A percentile compares a stretch with the other conserved stretches of the same genome.
These are phyloP conservation scores for Mortierella sp. DNA, from an alignment of 371 early-diverging fungal species.

Conservation along the genomic window DNA sequence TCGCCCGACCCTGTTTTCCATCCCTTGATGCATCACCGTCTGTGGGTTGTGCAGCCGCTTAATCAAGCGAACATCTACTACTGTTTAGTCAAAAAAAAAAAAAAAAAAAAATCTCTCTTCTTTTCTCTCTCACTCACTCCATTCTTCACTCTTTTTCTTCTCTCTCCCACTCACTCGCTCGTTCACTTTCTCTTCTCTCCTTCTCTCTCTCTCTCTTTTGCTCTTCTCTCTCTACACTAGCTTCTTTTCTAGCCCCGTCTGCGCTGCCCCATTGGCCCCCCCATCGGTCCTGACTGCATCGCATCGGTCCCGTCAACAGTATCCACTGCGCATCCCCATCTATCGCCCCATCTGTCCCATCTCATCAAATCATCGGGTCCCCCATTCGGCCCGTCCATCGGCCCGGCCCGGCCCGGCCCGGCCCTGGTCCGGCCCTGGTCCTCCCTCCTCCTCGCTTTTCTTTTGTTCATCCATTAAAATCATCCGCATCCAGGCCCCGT, in stretches of 20 bases:
- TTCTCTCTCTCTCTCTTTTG: not conserved
- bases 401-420: not conserved
- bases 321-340: not conserved
- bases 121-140: not conserved
- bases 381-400: not conserved
- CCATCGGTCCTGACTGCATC: not conserved
- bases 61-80: no score
- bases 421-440: slow-evolving; percentile 1
- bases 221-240: not conserved
- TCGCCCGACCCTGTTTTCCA: no score
- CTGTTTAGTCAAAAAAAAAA: no score
- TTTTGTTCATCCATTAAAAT: not conserved
- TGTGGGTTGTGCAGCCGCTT: no score
- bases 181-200: not conserved
- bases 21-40: no score
- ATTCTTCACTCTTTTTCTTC: slow-evolving; percentile 1
- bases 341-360: not conserved
- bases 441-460: not conserved
- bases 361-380: not conserved
- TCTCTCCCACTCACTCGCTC: no score
- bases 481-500: no score
- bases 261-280: not conserved
- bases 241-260: not conserved
- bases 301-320: not conserved
- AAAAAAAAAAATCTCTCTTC: not conserved